phyloP scores from a whole-genome alignment of 2,329 filamentous ascomycete species.

The Geosmithia morbida region DNA sequence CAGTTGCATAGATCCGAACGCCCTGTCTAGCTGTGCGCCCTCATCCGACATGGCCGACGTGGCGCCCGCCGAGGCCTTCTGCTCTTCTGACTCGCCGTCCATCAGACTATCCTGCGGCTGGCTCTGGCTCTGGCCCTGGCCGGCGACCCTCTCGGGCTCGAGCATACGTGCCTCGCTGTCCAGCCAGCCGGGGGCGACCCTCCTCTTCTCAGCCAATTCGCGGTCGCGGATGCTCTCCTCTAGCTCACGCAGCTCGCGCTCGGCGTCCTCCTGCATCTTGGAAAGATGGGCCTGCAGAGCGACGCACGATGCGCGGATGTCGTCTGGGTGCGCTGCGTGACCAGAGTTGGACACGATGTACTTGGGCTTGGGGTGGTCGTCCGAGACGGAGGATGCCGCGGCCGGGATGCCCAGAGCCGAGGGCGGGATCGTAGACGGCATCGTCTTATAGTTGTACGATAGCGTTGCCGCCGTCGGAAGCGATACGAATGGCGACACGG shows the following conservation, averaged over 20 bases:
- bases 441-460: conserved; percentile 86
- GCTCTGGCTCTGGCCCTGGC: background rate
- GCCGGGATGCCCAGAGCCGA: conserved; percentile 19
- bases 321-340: conserved; percentile 72
- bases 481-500: conserved; percentile 85
- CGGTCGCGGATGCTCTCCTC: conserved; percentile 49
- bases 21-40: conserved; percentile 42
- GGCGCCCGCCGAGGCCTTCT: conserved; percentile 9
- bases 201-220: conserved; percentile 66
- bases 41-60: conserved; percentile 21
- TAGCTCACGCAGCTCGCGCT: conserved; percentile 52
- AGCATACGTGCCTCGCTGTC: conserved; percentile 59
- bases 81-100: conserved; percentile 8
- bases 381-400: conserved; percentile 18
- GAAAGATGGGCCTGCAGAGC: conserved; percentile 64
- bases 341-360: conserved; percentile 71
- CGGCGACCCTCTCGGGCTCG: conserved; percentile 42
- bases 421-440: conserved; percentile 69
- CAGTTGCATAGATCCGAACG: conserved; percentile 34
- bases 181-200: conserved; percentile 68
- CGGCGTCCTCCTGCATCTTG: conserved; percentile 52
- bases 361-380: conserved; percentile 33
- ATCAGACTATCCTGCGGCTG: conserved; percentile 1
- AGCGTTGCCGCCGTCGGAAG: conserved; percentile 82
- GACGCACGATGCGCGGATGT: conserved; percentile 70